Evolutionary conservation across 371 early-diverging fungal species (phyloP).

Genomic region (Paraphysoderma sedebokerense): DNA sequence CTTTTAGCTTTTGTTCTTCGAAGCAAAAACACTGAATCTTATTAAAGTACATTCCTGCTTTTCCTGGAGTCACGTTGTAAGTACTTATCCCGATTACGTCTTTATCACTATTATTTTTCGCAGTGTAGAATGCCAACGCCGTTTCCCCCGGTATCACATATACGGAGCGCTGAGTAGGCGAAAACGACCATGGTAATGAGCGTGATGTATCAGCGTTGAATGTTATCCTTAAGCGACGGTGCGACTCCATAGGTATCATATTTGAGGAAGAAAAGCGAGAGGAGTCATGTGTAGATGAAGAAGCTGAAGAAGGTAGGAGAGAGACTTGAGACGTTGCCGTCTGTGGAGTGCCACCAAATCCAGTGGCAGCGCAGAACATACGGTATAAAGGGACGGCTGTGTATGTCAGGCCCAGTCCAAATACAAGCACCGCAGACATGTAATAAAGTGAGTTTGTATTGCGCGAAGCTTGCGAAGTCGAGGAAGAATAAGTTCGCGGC

Average conservation of each 20-base stretch:
- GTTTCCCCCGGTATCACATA: slow-evolving; percentile 89
- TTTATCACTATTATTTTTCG: slow-evolving; percentile 73
- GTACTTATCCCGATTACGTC: slow-evolving; percentile 94
- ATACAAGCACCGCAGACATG: slow-evolving; percentile 57
- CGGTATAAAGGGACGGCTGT: slow-evolving; percentile 94
- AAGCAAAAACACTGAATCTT: slow-evolving; percentile 99
- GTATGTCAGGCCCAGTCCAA: slow-evolving; percentile 75
- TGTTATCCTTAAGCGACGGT: slow-evolving; percentile 55
- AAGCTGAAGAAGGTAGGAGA: too few relatives aligned
- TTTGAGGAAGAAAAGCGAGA: slow-evolving; percentile 25
- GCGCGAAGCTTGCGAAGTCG: too few relatives aligned
- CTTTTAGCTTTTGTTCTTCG: slow-evolving; percentile 85
- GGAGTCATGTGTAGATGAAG: slow-evolving; percentile 30
- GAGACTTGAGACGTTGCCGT: background rate
- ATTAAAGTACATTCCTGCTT: slow-evolving; percentile 87
- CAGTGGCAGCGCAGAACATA: slow-evolving; percentile 81
- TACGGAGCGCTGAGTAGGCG: slow-evolving; percentile 70
- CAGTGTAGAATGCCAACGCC: slow-evolving; percentile 88
- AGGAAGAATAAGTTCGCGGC: too few relatives aligned
- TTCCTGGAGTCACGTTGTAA: slow-evolving; percentile 86
- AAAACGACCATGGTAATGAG: slow-evolving; percentile 74
- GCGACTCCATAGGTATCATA: slow-evolving; percentile 29
- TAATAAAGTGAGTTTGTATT: slow-evolving; percentile 45
- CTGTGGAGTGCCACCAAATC: slow-evolving; percentile 71
- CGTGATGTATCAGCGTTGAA: slow-evolving; percentile 72